phyloP scores from a whole-genome alignment of 352 stramenopile genomes.

The Phytophthora tentaculata region DNA sequence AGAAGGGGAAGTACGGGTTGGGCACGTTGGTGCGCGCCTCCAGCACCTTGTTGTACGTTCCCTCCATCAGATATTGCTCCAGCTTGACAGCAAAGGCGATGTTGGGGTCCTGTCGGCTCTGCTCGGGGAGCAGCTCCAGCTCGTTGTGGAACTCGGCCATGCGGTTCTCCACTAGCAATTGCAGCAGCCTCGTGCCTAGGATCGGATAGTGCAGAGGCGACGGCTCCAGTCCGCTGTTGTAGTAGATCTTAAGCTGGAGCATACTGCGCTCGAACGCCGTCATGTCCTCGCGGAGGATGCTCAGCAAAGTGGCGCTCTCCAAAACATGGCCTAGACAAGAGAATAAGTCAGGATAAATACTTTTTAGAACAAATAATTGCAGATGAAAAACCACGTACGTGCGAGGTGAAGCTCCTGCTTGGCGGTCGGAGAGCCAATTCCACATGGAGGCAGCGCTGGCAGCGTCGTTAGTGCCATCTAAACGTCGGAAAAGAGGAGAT shows the following conservation, averaged over 20 bases:
- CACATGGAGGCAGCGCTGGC: conserved; percentile 82
- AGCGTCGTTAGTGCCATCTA: conserved; percentile 89
- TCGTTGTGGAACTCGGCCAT: conserved; percentile 95
- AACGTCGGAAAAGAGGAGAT: not conserved
- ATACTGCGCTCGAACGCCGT: conserved; percentile 89
- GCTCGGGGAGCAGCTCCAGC: conserved; percentile 88
- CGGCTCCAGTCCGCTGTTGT: conserved; percentile 52
- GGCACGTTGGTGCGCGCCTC: conserved; percentile 89
- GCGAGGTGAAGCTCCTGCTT: conserved; percentile 76
- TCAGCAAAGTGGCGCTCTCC: conserved; percentile 90
- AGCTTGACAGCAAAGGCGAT: conserved; percentile 91
- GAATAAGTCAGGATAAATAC: not conserved
- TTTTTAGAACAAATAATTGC: conserved; percentile 2
- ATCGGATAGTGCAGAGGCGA: conserved; percentile 89
- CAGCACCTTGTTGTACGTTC: conserved; percentile 94
- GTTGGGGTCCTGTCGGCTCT: conserved; percentile 82
- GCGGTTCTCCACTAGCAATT: conserved; percentile 91
- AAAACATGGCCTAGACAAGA: conserved; percentile 74
- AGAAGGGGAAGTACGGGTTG: conserved; percentile 94
- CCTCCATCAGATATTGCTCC: conserved; percentile 94
- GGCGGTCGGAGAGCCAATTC: conserved; percentile 52
- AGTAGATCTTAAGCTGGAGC: conserved; percentile 91
- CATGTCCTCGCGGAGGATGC: conserved; percentile 86
- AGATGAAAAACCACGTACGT: conserved; percentile 45
- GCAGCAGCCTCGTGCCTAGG: conserved; percentile 88